Base-by-base conservation (phyloP, 1,139 yeast species). In the Kodamaea ohmeri region DNA sequence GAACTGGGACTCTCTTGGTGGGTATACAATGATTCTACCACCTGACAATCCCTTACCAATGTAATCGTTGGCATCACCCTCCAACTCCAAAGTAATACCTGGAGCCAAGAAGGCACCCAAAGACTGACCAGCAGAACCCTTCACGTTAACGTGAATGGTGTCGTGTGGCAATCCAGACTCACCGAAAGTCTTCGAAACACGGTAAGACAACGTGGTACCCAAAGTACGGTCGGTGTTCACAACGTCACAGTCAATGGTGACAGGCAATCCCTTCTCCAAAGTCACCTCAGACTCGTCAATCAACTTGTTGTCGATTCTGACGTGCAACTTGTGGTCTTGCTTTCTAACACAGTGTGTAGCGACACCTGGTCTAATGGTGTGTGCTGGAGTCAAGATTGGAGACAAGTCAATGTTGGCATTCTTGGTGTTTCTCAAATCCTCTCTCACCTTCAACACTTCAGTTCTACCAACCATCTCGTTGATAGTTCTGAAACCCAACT, bases 391-490 rank as follows among this genome's bases (percentile, higher is more conserved):
- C 59, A 92, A 77, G 48, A 92, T 83, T 49, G 97, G 97, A 34
- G 94, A 78, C 59, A 92, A 72, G 58, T 92, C 97, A 53, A 92
- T 77, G 69, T 87, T 87, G 42, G 90, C 88, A 48, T 92, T 89
- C 78, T 92, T 92, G 48, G 94, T 82, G 60, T 81, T 86, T 56
- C 94, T 80, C 56, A 82, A 71, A 56, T 88, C 94, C 47, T 87
- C 95, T 55, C 96, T 76, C 40, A 89, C 95, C 55, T 67, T 73
- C 58, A 92, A 78, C 64, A 81, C 86, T 68, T 92, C 98, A 34
- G 97, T 86, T 60, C 85, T 88, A 55, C 98, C 98, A 53, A 92
- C 90, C 98, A 92, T 92, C 69, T 92, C 98, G 59, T 88, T 90
- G 59, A 92, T 80, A 39, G 96, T 88, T 61, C 98, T 79, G 79